Percentiles rank a stretch among this genome's conserved stretches.
phyloP scores from a whole-genome alignment of 2,329 filamentous ascomycete genomes.

The Colletotrichum lindemuthianum region DNA sequence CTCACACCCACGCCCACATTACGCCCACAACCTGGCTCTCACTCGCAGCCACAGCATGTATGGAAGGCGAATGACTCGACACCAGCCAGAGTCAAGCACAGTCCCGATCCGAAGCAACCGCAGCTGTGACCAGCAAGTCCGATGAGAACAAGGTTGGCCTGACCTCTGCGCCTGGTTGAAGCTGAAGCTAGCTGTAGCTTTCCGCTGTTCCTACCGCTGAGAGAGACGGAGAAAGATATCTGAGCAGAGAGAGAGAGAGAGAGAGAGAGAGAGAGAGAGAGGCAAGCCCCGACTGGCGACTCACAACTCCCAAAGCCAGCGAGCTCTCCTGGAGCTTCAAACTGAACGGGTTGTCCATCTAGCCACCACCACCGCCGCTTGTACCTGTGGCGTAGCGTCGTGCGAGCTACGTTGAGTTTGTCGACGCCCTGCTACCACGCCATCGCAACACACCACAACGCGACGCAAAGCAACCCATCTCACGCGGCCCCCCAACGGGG shows the following conservation, averaged over 20 bases:
- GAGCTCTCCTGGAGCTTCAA: slow-evolving; percentile 16
- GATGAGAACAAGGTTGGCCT: slow-evolving; percentile 21
- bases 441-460: not conserved
- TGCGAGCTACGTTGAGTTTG: slow-evolving; percentile 7
- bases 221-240: not conserved
- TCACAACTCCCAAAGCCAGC: not conserved
- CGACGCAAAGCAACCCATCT: slow-evolving; percentile 7
- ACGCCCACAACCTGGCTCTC: slow-evolving; percentile 9
- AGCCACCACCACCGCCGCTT: slow-evolving; percentile 23
- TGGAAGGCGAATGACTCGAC: slow-evolving; percentile 32
- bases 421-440: not conserved
- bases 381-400: slow-evolving; percentile 22
- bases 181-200: slow-evolving; percentile 25
- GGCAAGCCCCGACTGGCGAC: not conserved
- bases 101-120: slow-evolving; percentile 27
- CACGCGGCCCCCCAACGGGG: slow-evolving; percentile 23
- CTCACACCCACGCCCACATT: slow-evolving; percentile 6
- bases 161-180: slow-evolving; percentile 11
- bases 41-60: slow-evolving; percentile 31
- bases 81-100: slow-evolving; percentile 33
- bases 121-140: slow-evolving; percentile 12
- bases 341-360: not conserved
- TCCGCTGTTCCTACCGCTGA: not conserved
- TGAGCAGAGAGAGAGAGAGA: no score
- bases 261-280: no score